These are phyloP conservation scores for Xylariaceae sp. DNA, from an alignment of 2,329 filamentous ascomycete genomes.

Conservation along the genomic window DNA sequence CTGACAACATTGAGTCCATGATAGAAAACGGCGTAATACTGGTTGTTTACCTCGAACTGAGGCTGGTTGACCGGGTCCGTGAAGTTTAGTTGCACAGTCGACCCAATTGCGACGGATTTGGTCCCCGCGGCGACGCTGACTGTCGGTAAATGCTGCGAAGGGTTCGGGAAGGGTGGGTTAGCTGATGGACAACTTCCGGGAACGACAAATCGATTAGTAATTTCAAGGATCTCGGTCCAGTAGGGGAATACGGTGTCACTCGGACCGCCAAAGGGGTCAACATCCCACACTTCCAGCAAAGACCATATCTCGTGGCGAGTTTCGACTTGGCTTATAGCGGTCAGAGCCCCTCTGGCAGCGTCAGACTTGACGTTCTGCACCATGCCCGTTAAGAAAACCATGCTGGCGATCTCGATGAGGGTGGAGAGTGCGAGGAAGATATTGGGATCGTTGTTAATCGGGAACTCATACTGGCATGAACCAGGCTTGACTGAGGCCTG, in stretches of 20 bases:
- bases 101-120: constrained; percentile 41
- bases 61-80: constrained; percentile 39
- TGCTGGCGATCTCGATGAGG: constrained; percentile 46
- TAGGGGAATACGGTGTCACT: constrained; percentile 51
- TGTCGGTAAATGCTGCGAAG: constrained; percentile 45
- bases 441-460: constrained; percentile 26
- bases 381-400: constrained; percentile 49
- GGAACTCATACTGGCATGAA: constrained; percentile 33
- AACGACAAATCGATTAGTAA: constrained; percentile 40
- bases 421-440: constrained; percentile 42
- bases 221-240: constrained; percentile 50
- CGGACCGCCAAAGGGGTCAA: constrained; percentile 49
- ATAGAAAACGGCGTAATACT: constrained; percentile 51
- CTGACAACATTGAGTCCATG: constrained; percentile 47
- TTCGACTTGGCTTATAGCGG: constrained; percentile 46
- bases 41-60: constrained; percentile 31
- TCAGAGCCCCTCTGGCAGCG: constrained; percentile 46
- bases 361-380: constrained; percentile 44
- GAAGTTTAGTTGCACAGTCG: constrained; percentile 43
- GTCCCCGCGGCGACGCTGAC: constrained; percentile 38
- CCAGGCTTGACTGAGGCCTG: constrained; percentile 49
- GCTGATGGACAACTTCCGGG: constrained; percentile 42
- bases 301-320: constrained; percentile 50
- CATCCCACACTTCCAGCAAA: constrained; percentile 50
- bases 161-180: constrained; percentile 48